Conservation (phyloP, 768 basidiomycete genomes). For the Phaeotremella skinneri region DNA sequence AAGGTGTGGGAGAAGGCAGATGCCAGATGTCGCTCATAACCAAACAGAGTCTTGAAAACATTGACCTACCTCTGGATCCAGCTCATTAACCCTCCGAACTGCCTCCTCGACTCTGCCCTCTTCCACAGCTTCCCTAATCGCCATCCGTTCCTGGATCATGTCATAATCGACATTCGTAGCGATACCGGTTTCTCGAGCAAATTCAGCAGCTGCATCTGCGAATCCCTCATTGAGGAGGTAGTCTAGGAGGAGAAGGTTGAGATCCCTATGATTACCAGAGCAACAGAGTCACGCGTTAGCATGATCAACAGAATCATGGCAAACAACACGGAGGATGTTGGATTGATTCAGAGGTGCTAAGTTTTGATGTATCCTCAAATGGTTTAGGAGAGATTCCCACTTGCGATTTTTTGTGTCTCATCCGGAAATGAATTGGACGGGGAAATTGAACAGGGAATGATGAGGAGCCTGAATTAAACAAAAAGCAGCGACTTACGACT, state of each 20-base stretch:
- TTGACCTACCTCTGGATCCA: slow-evolving; percentile 87
- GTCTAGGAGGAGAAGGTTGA: slow-evolving; percentile 92
- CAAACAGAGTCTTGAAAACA: slow-evolving; percentile 13
- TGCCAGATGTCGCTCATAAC: neutral
- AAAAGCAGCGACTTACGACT: slow-evolving; percentile 67
- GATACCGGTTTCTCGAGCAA: slow-evolving; percentile 81
- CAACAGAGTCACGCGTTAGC: slow-evolving; percentile 35
- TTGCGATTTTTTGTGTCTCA: slow-evolving; percentile 65
- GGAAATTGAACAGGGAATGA: neutral
- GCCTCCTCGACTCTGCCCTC: slow-evolving; percentile 93
- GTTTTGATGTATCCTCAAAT: slow-evolving; percentile 72
- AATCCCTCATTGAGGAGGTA: slow-evolving; percentile 98
- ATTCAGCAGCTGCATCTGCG: slow-evolving; percentile 92
- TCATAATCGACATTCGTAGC: slow-evolving; percentile 75
- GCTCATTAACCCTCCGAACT: slow-evolving; percentile 88
- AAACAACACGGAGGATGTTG: slow-evolving; percentile 10
- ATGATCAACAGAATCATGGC: slow-evolving; percentile 3
- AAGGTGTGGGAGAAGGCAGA: slow-evolving; percentile 6
- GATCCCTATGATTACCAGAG: slow-evolving; percentile 62
- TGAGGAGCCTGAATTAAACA: neutral
- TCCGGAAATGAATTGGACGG: slow-evolving; percentile 29
- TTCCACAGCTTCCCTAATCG: slow-evolving; percentile 88
- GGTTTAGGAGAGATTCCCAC: slow-evolving; percentile 99
- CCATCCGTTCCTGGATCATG: slow-evolving; percentile 89
- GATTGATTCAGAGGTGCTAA: slow-evolving; percentile 59